Base-by-base conservation (phyloP, 768 basidiomycete genomes). In the Serendipita indica region DNA sequence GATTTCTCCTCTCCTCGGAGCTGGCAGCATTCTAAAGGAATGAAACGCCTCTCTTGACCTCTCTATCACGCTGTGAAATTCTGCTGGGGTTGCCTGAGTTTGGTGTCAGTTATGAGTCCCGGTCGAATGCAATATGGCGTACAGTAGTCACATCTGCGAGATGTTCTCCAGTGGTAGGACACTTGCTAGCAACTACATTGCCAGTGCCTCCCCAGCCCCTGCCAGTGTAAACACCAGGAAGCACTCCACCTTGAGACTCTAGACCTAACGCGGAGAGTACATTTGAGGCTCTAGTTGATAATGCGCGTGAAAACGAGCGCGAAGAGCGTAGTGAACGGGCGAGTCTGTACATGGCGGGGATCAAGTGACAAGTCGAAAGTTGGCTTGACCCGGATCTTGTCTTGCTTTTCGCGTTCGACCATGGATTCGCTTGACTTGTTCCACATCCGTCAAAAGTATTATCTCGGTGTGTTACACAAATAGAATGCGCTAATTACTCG, bases 141-240 rank as follows among this genome's bases (percentile, higher is more conserved):
- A 83, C 90, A 33, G 83, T 80, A 58, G 74, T 78, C 45, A 94
- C 80, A 58, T 77, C 76, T 34, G 84, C 92, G 34, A 97, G 72
- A 14, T 82, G 72, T 67, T 94, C 90, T 2, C 90, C 90, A 14
- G 91, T 94, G 6, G 89, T 80, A 13, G 91, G 91, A 68, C 91
- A 94, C 16, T 79, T 66, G 57, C 85, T 88, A 63, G 78, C 72
- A 16, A 86, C 65, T 3, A 86, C 59, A 57, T 84, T 83, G 2
- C 89, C 89, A 76, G 62, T 64, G 20, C 89, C 89, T 59, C 75
- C 73, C 89, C 89, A 92, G 64, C 76, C 71, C 25, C 34, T 28
- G 33, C 89, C 89, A 65, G 91, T 84, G 65, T 87, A 92, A 16
- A 91, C 85, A 1, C 89, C 89, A 10, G 75, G 70, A 14, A 87